These are phyloP conservation scores for Alternaria sp. DNA, from an alignment of 2,329 filamentous ascomycete genomes.

Conservation along the genomic window DNA sequence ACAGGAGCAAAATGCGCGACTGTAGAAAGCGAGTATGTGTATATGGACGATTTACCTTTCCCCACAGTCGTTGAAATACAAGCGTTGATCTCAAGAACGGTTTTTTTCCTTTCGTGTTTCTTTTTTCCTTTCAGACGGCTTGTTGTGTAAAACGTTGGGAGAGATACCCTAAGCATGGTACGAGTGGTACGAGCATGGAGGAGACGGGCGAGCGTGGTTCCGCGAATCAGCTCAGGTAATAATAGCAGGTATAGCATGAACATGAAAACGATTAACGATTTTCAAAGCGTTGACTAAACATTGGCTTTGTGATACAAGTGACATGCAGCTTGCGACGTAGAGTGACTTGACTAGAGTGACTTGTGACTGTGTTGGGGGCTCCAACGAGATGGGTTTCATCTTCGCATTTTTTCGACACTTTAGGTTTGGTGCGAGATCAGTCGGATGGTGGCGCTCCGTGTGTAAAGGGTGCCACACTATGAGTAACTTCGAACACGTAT, in stretches of 20 bases:
- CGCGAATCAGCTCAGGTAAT: conserved; percentile 22
- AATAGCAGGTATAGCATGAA: conserved; percentile 28
- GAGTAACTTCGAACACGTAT: not conserved
- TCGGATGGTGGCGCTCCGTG: not conserved
- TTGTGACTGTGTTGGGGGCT: conserved; percentile 5
- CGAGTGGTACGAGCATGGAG: not conserved
- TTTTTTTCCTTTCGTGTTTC: conserved; percentile 17
- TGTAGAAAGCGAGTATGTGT: conserved; percentile 27
- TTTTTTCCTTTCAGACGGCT: conserved; percentile 4
- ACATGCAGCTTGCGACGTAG: conserved; percentile 6
- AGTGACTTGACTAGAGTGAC: not conserved
- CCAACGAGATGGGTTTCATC: conserved; percentile 14
- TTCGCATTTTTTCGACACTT: conserved; percentile 15
- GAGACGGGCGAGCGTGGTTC: conserved; percentile 18
- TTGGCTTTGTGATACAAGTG: conserved; percentile 1
- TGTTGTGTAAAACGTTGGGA: conserved; percentile 4
- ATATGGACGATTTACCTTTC: conserved; percentile 39
- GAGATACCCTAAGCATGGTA: conserved; percentile 24
- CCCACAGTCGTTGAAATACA: conserved; percentile 49
- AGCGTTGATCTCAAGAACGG: conserved; percentile 44
- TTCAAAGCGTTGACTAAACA: not conserved
- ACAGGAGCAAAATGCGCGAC: conserved; percentile 17
- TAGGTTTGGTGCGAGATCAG: not conserved
- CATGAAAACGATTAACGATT: conserved; percentile 19
- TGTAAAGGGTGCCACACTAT: not conserved